Percentiles rank a stretch among this genome's conserved stretches.
Conservation (phyloP, 2,329 filamentous ascomycete species). For the Penicillium sp. region DNA sequence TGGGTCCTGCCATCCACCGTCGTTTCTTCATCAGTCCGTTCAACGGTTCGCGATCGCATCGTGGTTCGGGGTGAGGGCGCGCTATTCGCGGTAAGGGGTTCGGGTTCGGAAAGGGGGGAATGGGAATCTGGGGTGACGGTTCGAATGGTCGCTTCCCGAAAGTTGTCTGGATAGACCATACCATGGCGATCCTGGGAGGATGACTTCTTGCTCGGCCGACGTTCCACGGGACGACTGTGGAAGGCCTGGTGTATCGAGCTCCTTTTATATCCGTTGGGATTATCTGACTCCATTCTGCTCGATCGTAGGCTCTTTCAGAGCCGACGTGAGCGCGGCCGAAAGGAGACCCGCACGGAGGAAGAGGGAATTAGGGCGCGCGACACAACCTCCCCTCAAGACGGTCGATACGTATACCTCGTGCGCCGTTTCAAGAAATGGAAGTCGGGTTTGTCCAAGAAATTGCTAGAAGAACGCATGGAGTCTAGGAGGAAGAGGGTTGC, state of each 20-base stretch:
- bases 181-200: conserved; percentile 48
- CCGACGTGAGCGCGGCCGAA: conserved; percentile 18
- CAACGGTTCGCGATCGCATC: conserved; percentile 32
- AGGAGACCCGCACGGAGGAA: conserved; percentile 19
- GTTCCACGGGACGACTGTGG: conserved; percentile 43
- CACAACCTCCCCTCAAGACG: conserved; percentile 24
- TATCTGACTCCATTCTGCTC: conserved; percentile 42
- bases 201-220: conserved; percentile 48
- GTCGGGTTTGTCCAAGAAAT: conserved; percentile 31
- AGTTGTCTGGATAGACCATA: conserved; percentile 47
- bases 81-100: conserved; percentile 30
- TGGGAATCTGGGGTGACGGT: conserved; percentile 48
- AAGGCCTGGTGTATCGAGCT: conserved; percentile 40
- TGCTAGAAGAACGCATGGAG: conserved; percentile 42
- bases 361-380: conserved; percentile 25
- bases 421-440: conserved; percentile 33
- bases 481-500: conserved; percentile 27
- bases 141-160: conserved; percentile 45
- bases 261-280: conserved; percentile 41
- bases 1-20: conserved; percentile 32
- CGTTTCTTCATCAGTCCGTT: conserved; percentile 36
- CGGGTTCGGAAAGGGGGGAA: conserved; percentile 40
- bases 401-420: conserved; percentile 25
- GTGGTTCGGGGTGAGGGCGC: conserved; percentile 39
- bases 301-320: conserved; percentile 7